phyloP scores from a whole-genome alignment of 2,329 filamentous ascomycete genomes.

The Clonostachys solani region DNA sequence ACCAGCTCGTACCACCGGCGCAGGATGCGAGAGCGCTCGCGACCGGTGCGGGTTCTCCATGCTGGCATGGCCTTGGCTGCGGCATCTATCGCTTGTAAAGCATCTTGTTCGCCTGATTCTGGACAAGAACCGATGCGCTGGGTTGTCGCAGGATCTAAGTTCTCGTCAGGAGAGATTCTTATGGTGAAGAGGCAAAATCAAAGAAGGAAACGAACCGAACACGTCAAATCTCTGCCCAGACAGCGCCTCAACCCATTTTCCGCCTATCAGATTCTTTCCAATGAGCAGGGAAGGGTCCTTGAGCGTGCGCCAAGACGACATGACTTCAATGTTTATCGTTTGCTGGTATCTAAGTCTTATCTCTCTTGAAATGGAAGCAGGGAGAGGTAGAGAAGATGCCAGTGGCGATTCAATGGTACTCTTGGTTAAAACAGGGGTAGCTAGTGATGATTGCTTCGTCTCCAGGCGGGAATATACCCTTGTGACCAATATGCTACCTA shows the following conservation, averaged over 20 bases:
- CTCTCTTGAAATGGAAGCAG: too few species aligned
- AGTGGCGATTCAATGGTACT: too few species aligned
- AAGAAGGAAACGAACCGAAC: conserved; percentile 3
- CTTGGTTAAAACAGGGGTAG: too few species aligned
- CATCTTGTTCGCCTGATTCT: conserved; percentile 63
- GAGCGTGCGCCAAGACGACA: conserved; percentile 20
- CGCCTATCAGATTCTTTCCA: conserved; percentile 64
- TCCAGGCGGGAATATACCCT: too few species aligned
- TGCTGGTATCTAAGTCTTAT: too few species aligned
- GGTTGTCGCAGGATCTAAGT: conserved; percentile 61
- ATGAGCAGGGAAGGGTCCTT: conserved; percentile 57
- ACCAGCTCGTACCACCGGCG: conserved; percentile 60
- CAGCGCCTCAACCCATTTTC: conserved; percentile 65
- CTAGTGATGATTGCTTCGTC: too few species aligned
- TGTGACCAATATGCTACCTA: too few species aligned
- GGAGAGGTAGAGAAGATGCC: too few species aligned
- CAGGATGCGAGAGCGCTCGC: conserved; percentile 52
- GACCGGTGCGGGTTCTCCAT: conserved; percentile 52
- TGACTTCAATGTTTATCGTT: not conserved
- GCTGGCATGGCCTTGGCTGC: conserved; percentile 56
- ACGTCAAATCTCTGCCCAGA: conserved; percentile 71
- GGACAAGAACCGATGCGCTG: conserved; percentile 65
- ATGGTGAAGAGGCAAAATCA: not conserved
- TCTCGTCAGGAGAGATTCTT: conserved; percentile 5
- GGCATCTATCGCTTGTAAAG: conserved; percentile 62